Base-by-base conservation (phyloP, 2,329 filamentous ascomycete species). In the Aspergillus clavatus region DNA sequence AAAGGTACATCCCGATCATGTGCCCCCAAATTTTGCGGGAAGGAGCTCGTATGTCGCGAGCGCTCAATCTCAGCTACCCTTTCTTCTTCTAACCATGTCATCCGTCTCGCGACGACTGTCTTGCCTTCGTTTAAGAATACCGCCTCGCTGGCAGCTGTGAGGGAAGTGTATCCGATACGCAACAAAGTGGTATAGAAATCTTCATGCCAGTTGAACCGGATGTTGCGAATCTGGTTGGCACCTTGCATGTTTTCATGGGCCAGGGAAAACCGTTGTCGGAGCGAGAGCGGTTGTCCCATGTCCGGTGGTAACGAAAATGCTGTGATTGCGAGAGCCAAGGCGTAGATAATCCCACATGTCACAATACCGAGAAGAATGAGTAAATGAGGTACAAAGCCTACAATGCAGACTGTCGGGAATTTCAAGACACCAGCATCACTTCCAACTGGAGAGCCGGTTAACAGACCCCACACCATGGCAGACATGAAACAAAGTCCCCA, bases 161-260 rank as follows among this genome's bases (percentile, higher is more conserved):
- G 81, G 10, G 91, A 83, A 8, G 83, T 84, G 61, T 96, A 96
- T 0, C 93, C 93, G 27, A 89, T 81, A 48, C 90, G 84, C 3
- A 97, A 76, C 4, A 97, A 74, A 0, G 89, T 87, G 0, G 89
- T 95, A 64, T 97, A 98, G 62, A 97, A 96, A 63, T 98, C 93
- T 75, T 97, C 94, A 44, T 89, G 83, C 73, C 86, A 83, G 35
- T 84, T 87, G 43, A 97, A 80, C 10, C 84, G 81, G 28, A 96
- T 81, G 29, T 86, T 84, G 1, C 86, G 86, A 18, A 96, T 76
- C 10, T 93, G 89, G 3, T 91, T 81, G 47, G 93, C 93, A 2
- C 90, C 90, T 67, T 96, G 90, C 77, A 97, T 85, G 55, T 97
- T 97, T 39, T 80, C 80, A 60, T 94, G 89, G 0, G 91, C 90